These are phyloP conservation scores for Somion occarium DNA, from an alignment of 1,284 basidiomycete genomes.

Conservation along the genomic window DNA sequence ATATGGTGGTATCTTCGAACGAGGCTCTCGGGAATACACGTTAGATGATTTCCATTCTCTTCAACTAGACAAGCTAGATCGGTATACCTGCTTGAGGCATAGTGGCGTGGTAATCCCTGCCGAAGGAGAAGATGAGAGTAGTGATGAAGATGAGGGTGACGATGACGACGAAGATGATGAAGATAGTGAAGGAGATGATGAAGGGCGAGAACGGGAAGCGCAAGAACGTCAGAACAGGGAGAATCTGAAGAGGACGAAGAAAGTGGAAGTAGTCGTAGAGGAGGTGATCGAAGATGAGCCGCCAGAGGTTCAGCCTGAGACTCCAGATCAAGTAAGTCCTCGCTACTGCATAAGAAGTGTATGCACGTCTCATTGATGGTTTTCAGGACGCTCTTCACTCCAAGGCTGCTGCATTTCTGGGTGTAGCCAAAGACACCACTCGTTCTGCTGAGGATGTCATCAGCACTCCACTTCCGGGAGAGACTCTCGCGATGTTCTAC, in stretches of 20 bases:
- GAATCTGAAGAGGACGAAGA: slow-evolving; percentile 11
- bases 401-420: slow-evolving; percentile 70
- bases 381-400: slow-evolving; percentile 43
- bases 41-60: slow-evolving; percentile 80
- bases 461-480: slow-evolving; percentile 86
- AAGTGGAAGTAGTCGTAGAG: slow-evolving; percentile 14
- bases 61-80: slow-evolving; percentile 78
- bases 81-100: slow-evolving; percentile 67
- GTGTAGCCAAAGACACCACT: slow-evolving; percentile 61
- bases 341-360: not conserved
- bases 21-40: slow-evolving; percentile 78
- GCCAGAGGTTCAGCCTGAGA: slow-evolving; percentile 5
- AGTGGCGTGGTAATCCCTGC: slow-evolving; percentile 59
- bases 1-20: slow-evolving; percentile 86
- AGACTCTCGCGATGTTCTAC: slow-evolving; percentile 84
- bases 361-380: not conserved
- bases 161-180: slow-evolving; percentile 29
- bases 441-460: slow-evolving; percentile 70
- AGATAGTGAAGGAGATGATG: slow-evolving; percentile 22
- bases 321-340: not conserved
- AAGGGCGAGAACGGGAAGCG: slow-evolving; percentile 12
- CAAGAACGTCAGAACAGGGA: not conserved
- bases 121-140: slow-evolving; percentile 58
- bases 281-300: slow-evolving; percentile 16
- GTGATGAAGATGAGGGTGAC: slow-evolving; percentile 41